phyloP scores from a whole-genome alignment of 2,329 filamentous ascomycete species.

The Monilinia polystroma region DNA sequence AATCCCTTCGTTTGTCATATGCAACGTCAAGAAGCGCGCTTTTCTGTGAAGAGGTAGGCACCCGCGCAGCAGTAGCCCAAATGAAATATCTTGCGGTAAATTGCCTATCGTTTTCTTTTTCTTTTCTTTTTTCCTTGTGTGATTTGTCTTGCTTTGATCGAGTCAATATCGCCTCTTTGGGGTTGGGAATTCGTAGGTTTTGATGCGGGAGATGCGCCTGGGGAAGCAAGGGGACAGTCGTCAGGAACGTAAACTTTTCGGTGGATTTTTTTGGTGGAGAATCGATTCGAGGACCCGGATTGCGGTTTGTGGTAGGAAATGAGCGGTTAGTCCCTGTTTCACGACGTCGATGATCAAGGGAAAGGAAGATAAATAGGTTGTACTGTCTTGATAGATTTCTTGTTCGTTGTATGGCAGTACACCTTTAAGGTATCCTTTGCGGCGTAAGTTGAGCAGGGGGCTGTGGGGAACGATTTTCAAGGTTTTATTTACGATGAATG shows the following conservation, averaged over 20 bases:
- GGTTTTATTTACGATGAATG: neutral
- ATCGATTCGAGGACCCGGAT: conserved; percentile 23
- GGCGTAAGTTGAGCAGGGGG: conserved; percentile 12
- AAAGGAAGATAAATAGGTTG: conserved; percentile 20
- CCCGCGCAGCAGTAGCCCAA: conserved; percentile 33
- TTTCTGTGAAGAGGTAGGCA: conserved; percentile 38
- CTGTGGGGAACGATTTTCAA: conserved; percentile 13
- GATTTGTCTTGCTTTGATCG: conserved; percentile 30
- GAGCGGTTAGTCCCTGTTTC: conserved; percentile 24
- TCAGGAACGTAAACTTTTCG: conserved; percentile 32
- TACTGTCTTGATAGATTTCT: conserved; percentile 10
- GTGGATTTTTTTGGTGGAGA: conserved; percentile 23
- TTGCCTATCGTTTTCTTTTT: conserved; percentile 23
- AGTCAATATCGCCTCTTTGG: conserved; percentile 30
- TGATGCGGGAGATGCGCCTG: conserved; percentile 29
- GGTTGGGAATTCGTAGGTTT: conserved; percentile 25
- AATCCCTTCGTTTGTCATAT: conserved; percentile 42
- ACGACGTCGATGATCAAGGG: conserved; percentile 23
- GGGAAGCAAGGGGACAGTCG: conserved; percentile 33
- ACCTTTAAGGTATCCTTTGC: conserved; percentile 5
- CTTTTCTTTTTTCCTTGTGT: conserved; percentile 21
- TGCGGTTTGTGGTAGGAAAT: conserved; percentile 22
- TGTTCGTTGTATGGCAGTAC: conserved; percentile 10
- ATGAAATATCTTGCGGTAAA: conserved; percentile 28
- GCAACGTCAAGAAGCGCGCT: conserved; percentile 36